phyloP scores from a whole-genome alignment of 805 yeast genomes.

The Metschnikowia matae region DNA sequence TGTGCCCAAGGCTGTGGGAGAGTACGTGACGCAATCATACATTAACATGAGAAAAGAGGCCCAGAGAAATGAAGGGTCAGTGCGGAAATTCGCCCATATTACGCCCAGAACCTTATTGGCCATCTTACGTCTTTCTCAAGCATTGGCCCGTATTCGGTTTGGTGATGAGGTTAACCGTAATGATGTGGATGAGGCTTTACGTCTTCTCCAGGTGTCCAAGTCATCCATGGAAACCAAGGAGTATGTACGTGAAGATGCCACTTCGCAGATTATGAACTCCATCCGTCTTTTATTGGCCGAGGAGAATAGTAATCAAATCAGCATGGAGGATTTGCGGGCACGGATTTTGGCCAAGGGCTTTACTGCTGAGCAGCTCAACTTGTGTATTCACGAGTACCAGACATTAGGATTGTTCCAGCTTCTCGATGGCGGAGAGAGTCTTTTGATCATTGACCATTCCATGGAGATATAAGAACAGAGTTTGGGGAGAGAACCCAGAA shows the following conservation, averaged over 20 bases:
- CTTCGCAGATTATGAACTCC: slow-evolving; percentile 51
- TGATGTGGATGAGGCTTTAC: slow-evolving; percentile 94
- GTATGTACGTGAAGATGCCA: slow-evolving; percentile 52
- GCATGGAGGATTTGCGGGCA: slow-evolving; percentile 50
- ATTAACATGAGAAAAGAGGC: slow-evolving; percentile 92
- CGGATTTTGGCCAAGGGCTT: slow-evolving; percentile 76
- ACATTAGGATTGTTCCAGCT: slow-evolving; percentile 72
- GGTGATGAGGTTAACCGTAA: slow-evolving; percentile 62
- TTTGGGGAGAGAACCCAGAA: too few relatives aligned
- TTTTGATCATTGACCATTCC: slow-evolving; percentile 46
- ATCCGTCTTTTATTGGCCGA: slow-evolving; percentile 47
- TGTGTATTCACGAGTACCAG: slow-evolving; percentile 72
- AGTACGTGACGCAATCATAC: slow-evolving; percentile 79
- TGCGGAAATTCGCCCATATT: slow-evolving; percentile 79
- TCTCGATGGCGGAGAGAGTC: slow-evolving; percentile 62
- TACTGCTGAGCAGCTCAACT: slow-evolving; percentile 71
- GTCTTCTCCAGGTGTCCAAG: slow-evolving; percentile 83
- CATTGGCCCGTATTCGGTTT: slow-evolving; percentile 85
- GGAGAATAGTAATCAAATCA: slow-evolving; percentile 21
- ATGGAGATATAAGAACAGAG: slow-evolving; percentile 26
- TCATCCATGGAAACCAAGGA: slow-evolving; percentile 64
- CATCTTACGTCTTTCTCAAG: slow-evolving; percentile 89
- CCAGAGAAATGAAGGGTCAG: slow-evolving; percentile 70
- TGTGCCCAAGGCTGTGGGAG: slow-evolving; percentile 78
- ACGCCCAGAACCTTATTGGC: slow-evolving; percentile 95